These are phyloP conservation scores for Kodamaea kakaduensis DNA, from an alignment of 805 yeast species.

Conservation along the genomic window DNA sequence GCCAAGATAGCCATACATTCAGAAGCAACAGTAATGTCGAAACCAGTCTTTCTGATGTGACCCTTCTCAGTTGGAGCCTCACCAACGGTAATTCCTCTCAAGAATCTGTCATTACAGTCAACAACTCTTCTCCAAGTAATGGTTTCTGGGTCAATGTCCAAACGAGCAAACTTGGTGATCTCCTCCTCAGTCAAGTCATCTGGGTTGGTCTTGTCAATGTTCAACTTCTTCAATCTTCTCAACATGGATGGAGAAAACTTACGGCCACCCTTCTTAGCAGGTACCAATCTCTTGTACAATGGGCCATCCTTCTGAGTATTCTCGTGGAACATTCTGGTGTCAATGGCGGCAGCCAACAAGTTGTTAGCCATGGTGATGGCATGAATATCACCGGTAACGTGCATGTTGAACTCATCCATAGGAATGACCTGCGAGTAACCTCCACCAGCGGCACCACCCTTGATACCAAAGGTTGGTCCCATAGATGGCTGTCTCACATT, in stretches of 20 bases:
- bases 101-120: conserved; percentile 77
- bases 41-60: conserved; percentile 66
- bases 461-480: conserved; percentile 88
- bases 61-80: conserved; percentile 82
- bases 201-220: conserved; percentile 67
- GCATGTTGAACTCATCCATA: conserved; percentile 86
- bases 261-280: conserved; percentile 67
- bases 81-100: conserved; percentile 75
- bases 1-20: conserved; percentile 87
- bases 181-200: conserved; percentile 71
- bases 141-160: conserved; percentile 74
- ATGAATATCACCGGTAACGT: conserved; percentile 81
- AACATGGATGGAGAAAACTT: conserved; percentile 65
- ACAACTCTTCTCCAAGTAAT: conserved; percentile 83
- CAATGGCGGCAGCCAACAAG: conserved; percentile 79
- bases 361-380: conserved; percentile 82
- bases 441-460: conserved; percentile 92
- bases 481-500: conserved; percentile 84
- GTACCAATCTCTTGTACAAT: conserved; percentile 70
- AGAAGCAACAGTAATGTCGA: conserved; percentile 81
- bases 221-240: conserved; percentile 62
- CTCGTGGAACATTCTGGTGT: conserved; percentile 84
- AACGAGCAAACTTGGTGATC: conserved; percentile 56
- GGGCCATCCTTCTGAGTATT: conserved; percentile 69
- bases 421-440: conserved; percentile 86